phyloP scores from a whole-genome alignment of 108 stramenopile genomes.

The Nitzschia sp. region DNA sequence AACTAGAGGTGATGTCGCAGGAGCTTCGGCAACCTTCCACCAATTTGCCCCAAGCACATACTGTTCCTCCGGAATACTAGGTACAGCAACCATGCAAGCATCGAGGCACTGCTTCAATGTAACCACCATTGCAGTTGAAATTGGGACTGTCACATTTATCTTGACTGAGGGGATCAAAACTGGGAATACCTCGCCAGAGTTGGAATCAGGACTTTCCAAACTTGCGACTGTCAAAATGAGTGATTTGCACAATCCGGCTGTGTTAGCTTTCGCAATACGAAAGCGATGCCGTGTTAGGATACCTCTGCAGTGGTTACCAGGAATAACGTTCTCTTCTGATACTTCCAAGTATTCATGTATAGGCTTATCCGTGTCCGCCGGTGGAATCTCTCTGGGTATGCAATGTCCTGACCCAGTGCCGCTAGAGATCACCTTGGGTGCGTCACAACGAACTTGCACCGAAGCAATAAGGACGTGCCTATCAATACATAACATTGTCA shows the following conservation, averaged over 20 bases:
- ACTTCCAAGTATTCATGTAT: too few species aligned
- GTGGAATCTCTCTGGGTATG: too few species aligned
- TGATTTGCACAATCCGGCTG: slow-evolving; percentile 17
- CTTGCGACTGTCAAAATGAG: slow-evolving; percentile 17
- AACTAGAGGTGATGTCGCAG: slow-evolving; percentile 38
- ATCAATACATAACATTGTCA: too few species aligned
- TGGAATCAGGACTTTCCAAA: neutral
- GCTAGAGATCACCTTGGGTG: too few species aligned
- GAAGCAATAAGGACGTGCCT: too few species aligned
- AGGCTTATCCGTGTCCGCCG: too few species aligned
- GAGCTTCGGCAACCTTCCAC: slow-evolving; percentile 47
- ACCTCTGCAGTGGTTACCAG: neutral
- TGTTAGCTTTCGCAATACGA: slow-evolving; percentile 13
- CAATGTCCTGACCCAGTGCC: too few species aligned
- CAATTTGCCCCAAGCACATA: slow-evolving; percentile 51
- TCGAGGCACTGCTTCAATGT: slow-evolving; percentile 3
- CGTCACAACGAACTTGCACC: too few species aligned
- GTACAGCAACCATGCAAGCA: neutral
- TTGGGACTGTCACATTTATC: slow-evolving; percentile 19
- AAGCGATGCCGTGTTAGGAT: slow-evolving; percentile 16
- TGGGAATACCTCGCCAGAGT: neutral
- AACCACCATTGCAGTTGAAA: neutral
- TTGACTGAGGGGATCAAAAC: slow-evolving; percentile 19
- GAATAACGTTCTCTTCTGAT: too few species aligned
- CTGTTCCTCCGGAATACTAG: slow-evolving; percentile 36